Base-by-base conservation (phyloP, 2,329 filamentous ascomycete species). In the Xylaria sp. region DNA sequence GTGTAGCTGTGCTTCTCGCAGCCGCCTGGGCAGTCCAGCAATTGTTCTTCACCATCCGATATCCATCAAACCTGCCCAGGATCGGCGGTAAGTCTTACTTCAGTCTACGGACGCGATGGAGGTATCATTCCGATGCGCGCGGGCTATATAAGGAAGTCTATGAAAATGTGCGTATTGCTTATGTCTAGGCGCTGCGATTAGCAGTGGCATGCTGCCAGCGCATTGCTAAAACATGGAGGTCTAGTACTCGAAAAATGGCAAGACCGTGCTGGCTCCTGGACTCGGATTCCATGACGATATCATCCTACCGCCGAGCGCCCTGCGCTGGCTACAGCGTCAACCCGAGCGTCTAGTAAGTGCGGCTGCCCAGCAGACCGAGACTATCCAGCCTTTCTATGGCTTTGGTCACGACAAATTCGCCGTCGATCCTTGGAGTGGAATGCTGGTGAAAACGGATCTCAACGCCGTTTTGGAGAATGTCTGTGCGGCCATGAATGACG, bases 221-320 rank as follows among this genome's bases (percentile, higher is more conserved):
- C 28, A 51, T 46, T 46, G 34, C 57, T 63, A n/a, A 65, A 18
- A 20, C n/a, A 57, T 15, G 20, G 15, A 56, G 20, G 39, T 46
- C 15, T 60, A 85, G 81, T 84, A 83, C 66, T 74, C 77, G 28
- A 84, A 84, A 56, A 78, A 79, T 18, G 82, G 81, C n/a, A 77
- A 78, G 41, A 74, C 82, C 0, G 83, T 84, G 2, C 73, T 85
- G 1, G 63, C 84, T 7, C 83, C 83, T 0, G 80, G 81, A 5
- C 74, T 83, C 7, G 81, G 79, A 2, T 76, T 80, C 37, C 79
- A 80, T 25, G 77, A 78, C 50, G 82, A 84, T 67, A 72, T 84
- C n/a, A 78, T 84, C 52, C 71, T 85, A n/a, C 83, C 84, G 0
- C 74, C 76, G 6, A 79, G 72, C 48, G 75, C 79, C 0, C 75